Base-by-base conservation (phyloP, 192 early-diverging fungal species). In the Entomortierella parvispora region DNA sequence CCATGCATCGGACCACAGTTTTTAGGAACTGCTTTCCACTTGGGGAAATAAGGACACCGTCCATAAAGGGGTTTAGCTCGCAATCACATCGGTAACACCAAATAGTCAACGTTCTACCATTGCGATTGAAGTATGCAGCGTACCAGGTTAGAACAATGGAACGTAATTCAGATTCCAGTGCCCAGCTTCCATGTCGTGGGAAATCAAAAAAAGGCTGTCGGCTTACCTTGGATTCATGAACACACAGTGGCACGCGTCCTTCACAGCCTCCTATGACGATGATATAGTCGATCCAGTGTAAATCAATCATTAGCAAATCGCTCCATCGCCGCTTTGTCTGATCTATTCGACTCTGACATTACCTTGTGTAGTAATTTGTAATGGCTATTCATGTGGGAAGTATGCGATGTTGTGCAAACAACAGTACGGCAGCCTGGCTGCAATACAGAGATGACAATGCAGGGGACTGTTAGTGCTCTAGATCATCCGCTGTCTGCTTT, bases 171-270 rank as follows among this genome's bases (percentile, higher is more conserved):
- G 40, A 3, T 40, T 17, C 14, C 51, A 53, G n/a, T 25, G 32
- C 32, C 34, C 4, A 12, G 37, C 37, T 40, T 40, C 37, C 37
- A 42, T 9, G 12, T 15, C 10, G 25, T 59, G 3, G 44, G 17
- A 42, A 1, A 18, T 3, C 33, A 23, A 55, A 2, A 34, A 34
- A n/a, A 26, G 44, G 22, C 46, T 31, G 20, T 40, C 25, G 18
- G n/a, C 23, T 4, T 62, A 68, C 72, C 60, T 70, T 46, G 81
- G 81, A 33, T 82, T 82, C 46, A 79, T 59, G 29, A 65, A 82
- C 33, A 82, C 61, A 23, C 74, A 78, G 57, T 82, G 81, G 42
- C 69, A 79, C 12, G 74, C 52, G 50, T 82, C 69, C n/a, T 67
- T 68, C 37, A 70, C 68, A n/a, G 76, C 58, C 15, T 79, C 67